A percentile compares a stretch with the other conserved stretches of the same genome.
phyloP scores from a whole-genome alignment of 2,329 filamentous ascomycete species.

The Colletotrichum endophyticum region DNA sequence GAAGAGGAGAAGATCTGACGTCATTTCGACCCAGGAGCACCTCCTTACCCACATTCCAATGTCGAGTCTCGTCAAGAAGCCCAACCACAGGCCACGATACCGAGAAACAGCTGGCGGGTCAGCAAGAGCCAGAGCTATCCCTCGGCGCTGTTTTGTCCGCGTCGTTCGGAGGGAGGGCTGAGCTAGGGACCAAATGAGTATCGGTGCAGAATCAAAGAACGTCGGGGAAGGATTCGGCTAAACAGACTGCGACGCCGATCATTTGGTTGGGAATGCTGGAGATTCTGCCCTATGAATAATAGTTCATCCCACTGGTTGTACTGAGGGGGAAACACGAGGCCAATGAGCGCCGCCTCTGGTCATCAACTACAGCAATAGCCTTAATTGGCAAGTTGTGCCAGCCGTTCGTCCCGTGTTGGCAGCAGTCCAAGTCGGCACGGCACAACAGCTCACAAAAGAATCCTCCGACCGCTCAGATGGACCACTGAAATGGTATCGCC shows the following conservation, averaged over 20 bases:
- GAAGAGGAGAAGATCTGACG: conserved; percentile 3
- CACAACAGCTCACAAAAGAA: background rate
- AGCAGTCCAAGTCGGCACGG: background rate
- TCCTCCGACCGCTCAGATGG: background rate
- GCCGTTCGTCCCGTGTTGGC: background rate
- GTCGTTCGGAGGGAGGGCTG: background rate
- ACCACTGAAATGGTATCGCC: background rate
- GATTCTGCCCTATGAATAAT: background rate
- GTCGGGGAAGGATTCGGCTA: background rate
- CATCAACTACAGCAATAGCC: background rate
- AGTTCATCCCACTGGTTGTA: conserved; percentile 7
- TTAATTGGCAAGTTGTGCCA: background rate
- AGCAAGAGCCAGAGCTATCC: too few relatives aligned
- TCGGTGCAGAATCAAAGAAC: background rate
- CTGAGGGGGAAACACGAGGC: background rate
- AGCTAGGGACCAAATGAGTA: background rate
- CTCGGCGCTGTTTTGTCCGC: background rate
- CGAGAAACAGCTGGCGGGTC: background rate
- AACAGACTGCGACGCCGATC: background rate
- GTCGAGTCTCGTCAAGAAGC: conserved; percentile 8
- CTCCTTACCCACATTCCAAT: conserved; percentile 15
- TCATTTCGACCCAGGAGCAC: background rate
- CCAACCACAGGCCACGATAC: background rate
- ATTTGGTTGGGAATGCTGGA: background rate
- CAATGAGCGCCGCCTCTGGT: background rate